phyloP scores from a whole-genome alignment of 2,329 filamentous ascomycete genomes.

The Coniosporium tulheliwenetii region DNA sequence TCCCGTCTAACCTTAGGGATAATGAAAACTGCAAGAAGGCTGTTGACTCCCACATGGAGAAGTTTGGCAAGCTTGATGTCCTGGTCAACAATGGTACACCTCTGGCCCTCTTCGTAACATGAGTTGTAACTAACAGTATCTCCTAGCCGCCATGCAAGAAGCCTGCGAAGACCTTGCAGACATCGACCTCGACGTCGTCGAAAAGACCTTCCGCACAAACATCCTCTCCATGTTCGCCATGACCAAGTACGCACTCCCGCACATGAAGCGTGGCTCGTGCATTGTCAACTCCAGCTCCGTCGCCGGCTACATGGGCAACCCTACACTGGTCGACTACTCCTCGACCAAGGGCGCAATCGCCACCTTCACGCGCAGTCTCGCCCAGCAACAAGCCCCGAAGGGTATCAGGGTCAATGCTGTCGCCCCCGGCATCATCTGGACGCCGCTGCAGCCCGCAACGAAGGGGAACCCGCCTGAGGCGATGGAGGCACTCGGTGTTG shows the following conservation, averaged over 20 bases:
- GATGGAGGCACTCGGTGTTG: conserved; percentile 10
- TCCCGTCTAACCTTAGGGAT: conserved; percentile 34
- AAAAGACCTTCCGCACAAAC: conserved; percentile 41
- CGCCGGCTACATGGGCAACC: conserved; percentile 37
- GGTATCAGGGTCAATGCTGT: conserved; percentile 38
- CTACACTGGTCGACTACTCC: conserved; percentile 33
- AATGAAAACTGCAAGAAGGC: conserved; percentile 33
- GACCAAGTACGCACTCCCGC: conserved; percentile 38
- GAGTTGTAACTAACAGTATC: background rate
- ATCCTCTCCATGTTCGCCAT: conserved; percentile 44
- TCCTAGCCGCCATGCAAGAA: conserved; percentile 35
- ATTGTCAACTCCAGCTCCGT: conserved; percentile 43
- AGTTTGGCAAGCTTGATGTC: conserved; percentile 25
- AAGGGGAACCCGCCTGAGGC: conserved; percentile 17
- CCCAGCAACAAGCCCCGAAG: conserved; percentile 36
- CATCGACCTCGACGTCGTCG: conserved; percentile 38
- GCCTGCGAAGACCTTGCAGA: conserved; percentile 36
- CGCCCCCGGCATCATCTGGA: conserved; percentile 18
- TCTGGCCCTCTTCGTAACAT: too few species aligned
- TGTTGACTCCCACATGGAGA: conserved; percentile 37
- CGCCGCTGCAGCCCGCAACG: conserved; percentile 24
- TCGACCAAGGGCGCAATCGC: conserved; percentile 43
- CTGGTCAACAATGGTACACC: conserved; percentile 37
- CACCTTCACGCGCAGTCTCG: conserved; percentile 37
- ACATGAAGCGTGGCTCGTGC: conserved; percentile 35